Evolutionary conservation across 176 grass and related monocot species (phyloP).

Genomic region (Oryza australiensis): DNA sequence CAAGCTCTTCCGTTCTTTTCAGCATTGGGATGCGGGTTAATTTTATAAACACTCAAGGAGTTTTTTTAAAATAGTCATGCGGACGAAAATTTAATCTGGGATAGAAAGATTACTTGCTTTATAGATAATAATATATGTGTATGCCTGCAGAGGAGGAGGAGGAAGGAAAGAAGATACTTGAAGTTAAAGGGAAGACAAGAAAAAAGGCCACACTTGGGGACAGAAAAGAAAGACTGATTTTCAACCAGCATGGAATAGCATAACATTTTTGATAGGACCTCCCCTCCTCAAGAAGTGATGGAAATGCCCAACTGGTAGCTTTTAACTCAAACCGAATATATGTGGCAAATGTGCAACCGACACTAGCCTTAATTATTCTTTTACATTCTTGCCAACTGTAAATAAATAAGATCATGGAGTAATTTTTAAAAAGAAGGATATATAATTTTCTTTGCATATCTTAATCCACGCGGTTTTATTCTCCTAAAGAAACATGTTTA

Average conservation of each 20-base stretch:
- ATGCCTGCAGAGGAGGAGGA: background rate
- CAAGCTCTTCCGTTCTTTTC: no score
- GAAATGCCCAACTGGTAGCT: background rate
- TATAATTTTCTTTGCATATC: background rate
- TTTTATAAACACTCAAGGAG: no score
- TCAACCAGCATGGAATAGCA: background rate
- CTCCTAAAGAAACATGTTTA: no score
- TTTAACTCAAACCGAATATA: background rate
- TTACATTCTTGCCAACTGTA: background rate
- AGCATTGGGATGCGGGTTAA: no score
- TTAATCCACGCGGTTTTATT: background rate
- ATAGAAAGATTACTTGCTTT: no score
- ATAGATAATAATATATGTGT: no score
- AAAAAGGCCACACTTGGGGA: background rate
- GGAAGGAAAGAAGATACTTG: background rate
- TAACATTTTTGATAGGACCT: background rate
- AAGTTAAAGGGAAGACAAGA: background rate
- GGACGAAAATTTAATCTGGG: no score
- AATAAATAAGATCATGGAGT: background rate
- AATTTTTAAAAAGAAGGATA: background rate
- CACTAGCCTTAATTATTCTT: background rate
- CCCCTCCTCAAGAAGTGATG: background rate
- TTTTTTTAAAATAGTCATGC: no score
- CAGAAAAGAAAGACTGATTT: background rate
- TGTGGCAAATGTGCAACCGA: background rate